Percentiles rank a stretch among this genome's conserved stretches.
These are phyloP conservation scores for Colletotrichum horii DNA, from an alignment of 2,329 filamentous ascomycete genomes.

Conservation along the genomic window DNA sequence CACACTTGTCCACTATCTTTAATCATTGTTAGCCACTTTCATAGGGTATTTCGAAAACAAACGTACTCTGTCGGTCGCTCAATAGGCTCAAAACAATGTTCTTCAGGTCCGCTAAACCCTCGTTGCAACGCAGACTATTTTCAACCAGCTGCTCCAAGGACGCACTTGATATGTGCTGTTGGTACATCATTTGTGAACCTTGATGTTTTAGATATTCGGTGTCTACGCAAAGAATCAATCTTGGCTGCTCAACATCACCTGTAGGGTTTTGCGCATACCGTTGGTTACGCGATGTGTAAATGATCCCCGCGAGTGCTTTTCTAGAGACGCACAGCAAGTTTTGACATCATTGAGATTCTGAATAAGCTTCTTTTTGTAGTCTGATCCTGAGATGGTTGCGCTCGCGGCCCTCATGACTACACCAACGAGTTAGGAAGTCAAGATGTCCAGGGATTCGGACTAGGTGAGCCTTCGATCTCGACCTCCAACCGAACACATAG, in stretches of 20 bases:
- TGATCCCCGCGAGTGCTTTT: neutral
- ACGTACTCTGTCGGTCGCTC: neutral
- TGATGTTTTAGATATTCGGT: neutral
- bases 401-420: neutral
- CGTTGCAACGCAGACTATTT: neutral
- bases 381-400: neutral
- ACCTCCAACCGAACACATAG: too few species aligned
- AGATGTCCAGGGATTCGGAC: too few species aligned
- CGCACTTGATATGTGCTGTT: neutral
- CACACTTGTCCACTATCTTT: neutral
- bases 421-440: accelerated
- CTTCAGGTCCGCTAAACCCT: neutral
- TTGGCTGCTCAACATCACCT: neutral
- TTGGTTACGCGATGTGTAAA: neutral
- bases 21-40: neutral
- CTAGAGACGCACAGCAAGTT: neutral
- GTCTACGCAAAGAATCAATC: neutral
- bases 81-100: neutral
- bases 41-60: accelerated
- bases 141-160: neutral
- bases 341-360: neutral
- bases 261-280: neutral
- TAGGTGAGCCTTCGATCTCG: too few species aligned
- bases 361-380: neutral
- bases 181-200: neutral